A percentile compares a stretch with the other conserved stretches of the same genome.
These are phyloP conservation scores for Discostella pseudostelligera DNA, from an alignment of 108 stramenopile species.

Conservation along the genomic window DNA sequence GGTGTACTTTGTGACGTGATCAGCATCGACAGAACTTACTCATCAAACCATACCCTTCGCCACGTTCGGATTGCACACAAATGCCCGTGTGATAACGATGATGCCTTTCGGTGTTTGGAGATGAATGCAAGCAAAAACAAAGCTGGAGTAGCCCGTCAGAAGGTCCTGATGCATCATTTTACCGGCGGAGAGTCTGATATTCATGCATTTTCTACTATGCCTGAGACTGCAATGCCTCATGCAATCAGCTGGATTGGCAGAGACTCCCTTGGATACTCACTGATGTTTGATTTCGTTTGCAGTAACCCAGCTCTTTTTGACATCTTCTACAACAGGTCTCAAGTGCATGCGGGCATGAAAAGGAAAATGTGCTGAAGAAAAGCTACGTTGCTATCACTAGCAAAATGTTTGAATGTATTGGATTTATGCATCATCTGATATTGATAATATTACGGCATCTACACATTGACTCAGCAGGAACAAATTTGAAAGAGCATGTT, in stretches of 20 bases:
- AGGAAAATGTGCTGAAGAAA: not conserved
- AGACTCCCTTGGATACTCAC: not conserved
- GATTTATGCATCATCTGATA: not conserved
- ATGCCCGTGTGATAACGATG: no score
- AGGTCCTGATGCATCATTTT: not conserved
- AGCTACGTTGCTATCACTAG: not conserved
- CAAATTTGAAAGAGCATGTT: slow-evolving; percentile 8
- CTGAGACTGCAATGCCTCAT: not conserved
- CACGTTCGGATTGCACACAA: no score
- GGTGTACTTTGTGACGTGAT: not conserved
- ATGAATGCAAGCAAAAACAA: not conserved
- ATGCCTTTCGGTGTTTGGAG: no score
- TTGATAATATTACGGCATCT: slow-evolving; percentile 9
- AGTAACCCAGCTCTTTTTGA: not conserved
- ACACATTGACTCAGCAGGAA: slow-evolving; percentile 29
- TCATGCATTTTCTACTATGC: not conserved
- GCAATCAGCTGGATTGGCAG: not conserved
- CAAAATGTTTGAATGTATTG: not conserved
- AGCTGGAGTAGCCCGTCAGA: not conserved
- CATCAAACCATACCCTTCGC: not conserved
- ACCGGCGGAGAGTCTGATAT: not conserved
- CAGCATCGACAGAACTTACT: not conserved
- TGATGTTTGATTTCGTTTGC: not conserved
- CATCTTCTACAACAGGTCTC: not conserved
- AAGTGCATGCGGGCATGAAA: slow-evolving; percentile 1